phyloP scores from a whole-genome alignment of 1,284 basidiomycete genomes.

The Fomitopsis palustris region DNA sequence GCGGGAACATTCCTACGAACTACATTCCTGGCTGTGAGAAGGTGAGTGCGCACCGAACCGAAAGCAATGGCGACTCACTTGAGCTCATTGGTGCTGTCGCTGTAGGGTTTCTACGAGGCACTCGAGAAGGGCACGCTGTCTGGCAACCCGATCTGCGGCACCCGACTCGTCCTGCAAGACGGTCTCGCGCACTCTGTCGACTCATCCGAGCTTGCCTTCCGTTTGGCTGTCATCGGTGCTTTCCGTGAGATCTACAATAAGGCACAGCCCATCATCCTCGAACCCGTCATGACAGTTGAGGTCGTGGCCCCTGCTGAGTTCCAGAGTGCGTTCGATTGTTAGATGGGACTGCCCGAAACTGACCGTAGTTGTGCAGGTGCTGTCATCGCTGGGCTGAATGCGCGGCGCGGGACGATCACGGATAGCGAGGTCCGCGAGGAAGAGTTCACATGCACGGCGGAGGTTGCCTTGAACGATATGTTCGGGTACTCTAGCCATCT shows the following conservation, averaged over 20 bases:
- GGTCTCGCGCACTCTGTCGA: slow-evolving; percentile 95
- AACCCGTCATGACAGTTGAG: slow-evolving; percentile 99
- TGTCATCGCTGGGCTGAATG: slow-evolving; percentile 94
- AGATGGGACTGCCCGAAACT: neutral
- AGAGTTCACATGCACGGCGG: slow-evolving; percentile 90
- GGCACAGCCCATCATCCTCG: slow-evolving; percentile 82
- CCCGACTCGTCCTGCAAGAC: slow-evolving; percentile 88
- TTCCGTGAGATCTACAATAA: slow-evolving; percentile 89
- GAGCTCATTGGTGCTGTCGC: neutral
- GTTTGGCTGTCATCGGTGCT: slow-evolving; percentile 86
- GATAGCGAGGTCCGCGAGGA: slow-evolving; percentile 98
- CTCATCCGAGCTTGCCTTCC: slow-evolving; percentile 96
- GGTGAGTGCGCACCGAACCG: slow-evolving; percentile 38
- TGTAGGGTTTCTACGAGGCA: slow-evolving; percentile 92
- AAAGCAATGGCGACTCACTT: neutral
- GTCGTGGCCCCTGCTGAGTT: slow-evolving; percentile 96
- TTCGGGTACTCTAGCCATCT: slow-evolving; percentile 95
- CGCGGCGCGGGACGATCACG: slow-evolving; percentile 90
- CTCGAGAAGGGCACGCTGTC: slow-evolving; percentile 89
- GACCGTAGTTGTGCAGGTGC: slow-evolving; percentile 41
- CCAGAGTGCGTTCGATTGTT: slow-evolving; percentile 62
- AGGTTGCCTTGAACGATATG: slow-evolving; percentile 98
- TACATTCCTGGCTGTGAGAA: slow-evolving; percentile 97
- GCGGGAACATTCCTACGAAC: slow-evolving; percentile 87
- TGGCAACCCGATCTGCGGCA: slow-evolving; percentile 87